Conservation (phyloP, 1,139 yeast species). For the Pichia terricola region DNA sequence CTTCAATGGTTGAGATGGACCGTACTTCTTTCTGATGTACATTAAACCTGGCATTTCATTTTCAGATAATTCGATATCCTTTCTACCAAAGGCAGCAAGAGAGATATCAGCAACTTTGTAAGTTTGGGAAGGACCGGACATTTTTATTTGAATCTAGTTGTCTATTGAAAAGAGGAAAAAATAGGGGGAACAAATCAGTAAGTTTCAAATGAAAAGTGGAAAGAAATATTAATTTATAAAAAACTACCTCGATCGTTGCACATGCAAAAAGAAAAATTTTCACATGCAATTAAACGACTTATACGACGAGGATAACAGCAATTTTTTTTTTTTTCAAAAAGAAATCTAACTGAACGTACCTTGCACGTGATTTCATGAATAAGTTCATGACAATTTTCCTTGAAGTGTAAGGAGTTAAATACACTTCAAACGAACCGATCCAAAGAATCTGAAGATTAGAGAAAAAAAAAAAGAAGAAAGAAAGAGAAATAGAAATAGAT, state of each 20-base stretch:
- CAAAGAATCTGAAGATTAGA: no score
- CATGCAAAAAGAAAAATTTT: neutral
- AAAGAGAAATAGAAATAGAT: no score
- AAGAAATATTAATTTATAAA: neutral
- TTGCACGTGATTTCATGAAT: no score
- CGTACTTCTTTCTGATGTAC: constrained; percentile 94
- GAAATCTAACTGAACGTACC: no score
- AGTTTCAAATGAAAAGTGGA: neutral
- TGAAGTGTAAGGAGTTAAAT: no score
- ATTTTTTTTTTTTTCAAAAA: no score
- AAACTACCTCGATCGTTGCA: neutral
- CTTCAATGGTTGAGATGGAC: constrained; percentile 85
- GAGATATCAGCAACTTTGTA: constrained; percentile 98
- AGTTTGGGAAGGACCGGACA: constrained; percentile 56
- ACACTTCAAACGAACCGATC: no score
- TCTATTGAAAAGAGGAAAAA: neutral
- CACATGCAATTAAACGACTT: neutral
- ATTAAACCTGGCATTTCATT: constrained; percentile 99
- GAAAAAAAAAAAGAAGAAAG: no score
- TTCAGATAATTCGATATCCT: constrained; percentile 98
- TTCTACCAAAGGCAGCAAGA: constrained; percentile 99
- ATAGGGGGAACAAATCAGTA: neutral
- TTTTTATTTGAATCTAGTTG: constrained; percentile 15
- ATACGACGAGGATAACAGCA: no score
- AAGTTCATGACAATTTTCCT: no score